Evolutionary conservation across 345 rosid genomes (phyloP).

Genomic region (Melaleuca quinquenervia): DNA sequence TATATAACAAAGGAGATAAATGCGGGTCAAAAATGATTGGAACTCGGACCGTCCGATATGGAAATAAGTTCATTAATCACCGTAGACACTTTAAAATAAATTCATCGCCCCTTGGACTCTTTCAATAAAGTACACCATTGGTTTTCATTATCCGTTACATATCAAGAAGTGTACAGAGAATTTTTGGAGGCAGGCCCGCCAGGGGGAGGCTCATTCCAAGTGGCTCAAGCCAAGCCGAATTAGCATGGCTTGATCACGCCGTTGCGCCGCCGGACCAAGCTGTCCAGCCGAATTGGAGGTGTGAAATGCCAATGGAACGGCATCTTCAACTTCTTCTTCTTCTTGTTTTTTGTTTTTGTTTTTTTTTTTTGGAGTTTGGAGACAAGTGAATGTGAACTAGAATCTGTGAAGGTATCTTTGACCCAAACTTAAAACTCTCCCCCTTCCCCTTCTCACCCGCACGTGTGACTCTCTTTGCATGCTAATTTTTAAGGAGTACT

Average conservation of each 20-base stretch:
- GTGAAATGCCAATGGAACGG: background rate
- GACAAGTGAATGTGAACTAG: background rate
- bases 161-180: background rate
- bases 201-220: background rate
- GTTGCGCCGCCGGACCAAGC: background rate
- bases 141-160: background rate
- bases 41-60: background rate
- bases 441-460: background rate
- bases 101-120: background rate
- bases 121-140: background rate
- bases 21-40: rapidly evolving
- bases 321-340: too few species aligned
- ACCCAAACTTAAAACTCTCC: background rate
- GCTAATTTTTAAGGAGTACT: too few species aligned
- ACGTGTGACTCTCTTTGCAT: background rate
- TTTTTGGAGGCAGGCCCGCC: background rate
- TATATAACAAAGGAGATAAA: background rate
- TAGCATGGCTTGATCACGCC: background rate
- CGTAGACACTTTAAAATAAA: background rate
- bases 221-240: background rate
- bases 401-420: background rate
- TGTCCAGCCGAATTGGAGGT: background rate
- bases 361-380: background rate
- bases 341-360: rapidly evolving
- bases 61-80: background rate